A percentile compares a stretch with the other conserved stretches of the same genome.
Evolutionary conservation across 148 eudicot genomes (phyloP).

Genomic region (Camellia japonica): DNA sequence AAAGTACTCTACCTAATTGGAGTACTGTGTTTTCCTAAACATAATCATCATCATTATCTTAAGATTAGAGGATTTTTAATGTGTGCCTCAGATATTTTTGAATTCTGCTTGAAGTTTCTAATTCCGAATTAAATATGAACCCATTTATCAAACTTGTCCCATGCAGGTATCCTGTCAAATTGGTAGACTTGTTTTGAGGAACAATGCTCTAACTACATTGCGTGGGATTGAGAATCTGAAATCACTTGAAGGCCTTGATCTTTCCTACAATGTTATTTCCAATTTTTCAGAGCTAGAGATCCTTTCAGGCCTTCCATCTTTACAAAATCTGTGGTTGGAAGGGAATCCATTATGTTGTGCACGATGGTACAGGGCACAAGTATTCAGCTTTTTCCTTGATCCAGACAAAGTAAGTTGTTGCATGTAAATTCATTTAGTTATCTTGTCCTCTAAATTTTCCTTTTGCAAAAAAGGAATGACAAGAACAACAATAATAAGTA

Average conservation of each 20-base stretch:
- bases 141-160: slow-evolving; percentile 3
- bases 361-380: slow-evolving; percentile 91
- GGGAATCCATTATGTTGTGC: slow-evolving; percentile 93
- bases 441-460: slow-evolving; percentile 5
- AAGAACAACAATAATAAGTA: background rate
- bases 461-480: background rate
- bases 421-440: slow-evolving; percentile 10
- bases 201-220: slow-evolving; percentile 80
- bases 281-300: slow-evolving; percentile 77
- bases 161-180: slow-evolving; percentile 73
- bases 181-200: slow-evolving; percentile 84
- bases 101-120: background rate
- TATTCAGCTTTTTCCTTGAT: slow-evolving; percentile 71
- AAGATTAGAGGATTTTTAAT: no score
- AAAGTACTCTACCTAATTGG: background rate
- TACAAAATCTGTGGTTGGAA: slow-evolving; percentile 76
- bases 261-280: slow-evolving; percentile 87
- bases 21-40: background rate
- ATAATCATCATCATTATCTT: no score
- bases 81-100: background rate
- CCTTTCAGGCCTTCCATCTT: slow-evolving; percentile 60
- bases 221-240: slow-evolving; percentile 80
- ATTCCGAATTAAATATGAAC: slow-evolving; percentile 13
- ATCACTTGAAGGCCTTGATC: slow-evolving; percentile 86
- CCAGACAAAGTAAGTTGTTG: slow-evolving; percentile 67